Evolutionary conservation across 2,329 filamentous ascomycete species (phyloP).

Genomic region (Xylaria digitata): DNA sequence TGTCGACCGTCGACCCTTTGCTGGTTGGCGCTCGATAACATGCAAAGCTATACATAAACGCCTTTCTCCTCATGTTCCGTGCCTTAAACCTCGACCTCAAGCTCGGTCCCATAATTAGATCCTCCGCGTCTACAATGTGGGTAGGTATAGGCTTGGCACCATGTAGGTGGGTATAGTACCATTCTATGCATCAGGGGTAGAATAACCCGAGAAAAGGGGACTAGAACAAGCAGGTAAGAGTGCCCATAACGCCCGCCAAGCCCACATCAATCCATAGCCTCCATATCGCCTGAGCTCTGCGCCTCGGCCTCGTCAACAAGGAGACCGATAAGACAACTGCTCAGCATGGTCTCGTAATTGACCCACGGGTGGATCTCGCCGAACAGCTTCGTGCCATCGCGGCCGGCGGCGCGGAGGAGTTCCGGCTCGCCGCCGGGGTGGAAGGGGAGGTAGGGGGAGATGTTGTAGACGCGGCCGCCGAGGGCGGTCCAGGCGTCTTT

Average conservation of each 20-base stretch:
- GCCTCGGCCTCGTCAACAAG: constrained; percentile 66
- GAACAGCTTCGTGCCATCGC: constrained; percentile 72
- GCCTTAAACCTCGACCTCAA: background rate
- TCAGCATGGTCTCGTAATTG: constrained; percentile 77
- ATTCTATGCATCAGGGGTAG: background rate
- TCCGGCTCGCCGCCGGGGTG: constrained; percentile 89
- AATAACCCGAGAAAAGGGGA: background rate
- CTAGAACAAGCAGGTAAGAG: background rate
- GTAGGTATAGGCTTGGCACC: background rate
- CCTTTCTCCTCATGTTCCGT: background rate
- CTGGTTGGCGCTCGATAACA: too few relatives aligned
- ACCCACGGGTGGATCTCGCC: constrained; percentile 77
- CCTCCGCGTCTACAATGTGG: too few relatives aligned
- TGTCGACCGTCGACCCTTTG: too few relatives aligned
- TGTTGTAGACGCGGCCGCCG: constrained; percentile 92
- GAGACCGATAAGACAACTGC: constrained; percentile 71
- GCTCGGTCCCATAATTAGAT: too few relatives aligned
- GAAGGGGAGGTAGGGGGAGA: constrained; percentile 87
- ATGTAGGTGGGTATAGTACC: background rate
- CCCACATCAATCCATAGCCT: constrained; percentile 67
- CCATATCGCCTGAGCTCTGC: constrained; percentile 56
- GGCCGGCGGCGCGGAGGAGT: constrained; percentile 70
- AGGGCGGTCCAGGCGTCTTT: constrained; percentile 91
- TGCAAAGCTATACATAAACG: too few relatives aligned
- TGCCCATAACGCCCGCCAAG: background rate